Base-by-base conservation (phyloP, 2,329 filamentous ascomycete species). In the Endocalyx cinctus region DNA sequence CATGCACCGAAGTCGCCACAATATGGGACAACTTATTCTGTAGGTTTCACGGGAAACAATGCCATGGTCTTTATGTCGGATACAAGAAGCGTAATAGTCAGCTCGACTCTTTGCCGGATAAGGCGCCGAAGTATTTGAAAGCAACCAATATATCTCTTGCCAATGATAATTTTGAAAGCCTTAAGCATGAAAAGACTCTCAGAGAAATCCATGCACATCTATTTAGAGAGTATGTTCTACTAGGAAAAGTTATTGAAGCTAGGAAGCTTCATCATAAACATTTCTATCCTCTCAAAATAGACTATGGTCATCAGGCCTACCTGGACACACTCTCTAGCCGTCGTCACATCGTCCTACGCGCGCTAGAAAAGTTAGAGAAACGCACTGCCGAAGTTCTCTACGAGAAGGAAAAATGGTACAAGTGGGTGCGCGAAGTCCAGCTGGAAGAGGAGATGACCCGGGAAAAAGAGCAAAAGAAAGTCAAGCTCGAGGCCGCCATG, bases 401-500 rank as follows among this genome's bases (percentile, higher is more conserved):
- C 43, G 50, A 60, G 36, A 58, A 64, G 37, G 59, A 67, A 45
- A 63, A 68, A 38, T 72, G 69, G 67, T 69, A 61, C 42, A 50
- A 54, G n/a, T 70, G 67, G 67, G 57, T 70, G 5, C 54, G 59
- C 11, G 41, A 64, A 34, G 60, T 56, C 20, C 66, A 72, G 43
- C 55, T 64, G 12, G 55, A 62, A 17, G 66, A 70, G 47, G 68
- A 70, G 33, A 48, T 50, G 16, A 56, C 47, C 5, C 62, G 64
- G 17, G 66, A 70, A 27, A 68, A 62, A 27, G 69, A 72, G 45
- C 63, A 63, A 28, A 67, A 64, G 49, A 70, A 69, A 42, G 55
- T 70, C 32, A 69, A 70, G 44, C 54, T 60, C 22, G 68, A 72
- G 43, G 63, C 66, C 4, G 58, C 62, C 12, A 48, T 72, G 43